Evolutionary conservation across 768 basidiomycete species (phyloP).

Genomic region (Pleurotus cornucopiae): DNA sequence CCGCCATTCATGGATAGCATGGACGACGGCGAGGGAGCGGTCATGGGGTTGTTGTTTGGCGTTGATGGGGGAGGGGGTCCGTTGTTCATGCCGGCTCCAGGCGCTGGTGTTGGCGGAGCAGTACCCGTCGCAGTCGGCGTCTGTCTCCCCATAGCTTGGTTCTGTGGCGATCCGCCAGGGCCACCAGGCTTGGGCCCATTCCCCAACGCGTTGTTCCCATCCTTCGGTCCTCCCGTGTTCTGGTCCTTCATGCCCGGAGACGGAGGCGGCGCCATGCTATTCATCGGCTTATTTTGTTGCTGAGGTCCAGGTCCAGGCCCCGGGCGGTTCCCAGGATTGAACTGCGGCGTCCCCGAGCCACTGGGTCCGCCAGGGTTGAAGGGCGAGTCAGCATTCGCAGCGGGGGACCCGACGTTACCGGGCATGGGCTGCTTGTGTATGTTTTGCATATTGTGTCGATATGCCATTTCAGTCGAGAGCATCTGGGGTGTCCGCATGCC

Average conservation of each 20-base stretch:
- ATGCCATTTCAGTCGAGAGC: slow-evolving; percentile 14
- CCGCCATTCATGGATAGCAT: neutral
- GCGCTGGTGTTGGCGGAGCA: slow-evolving; percentile 23
- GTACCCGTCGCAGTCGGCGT: slow-evolving; percentile 20
- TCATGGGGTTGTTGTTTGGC: slow-evolving; percentile 1
- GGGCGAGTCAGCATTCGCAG: slow-evolving; percentile 34
- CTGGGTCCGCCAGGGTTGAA: slow-evolving; percentile 29
- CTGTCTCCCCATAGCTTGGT: slow-evolving; percentile 24
- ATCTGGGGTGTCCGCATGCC: slow-evolving; percentile 36
- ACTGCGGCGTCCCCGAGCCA: slow-evolving; percentile 21
- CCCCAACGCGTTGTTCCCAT: slow-evolving; percentile 3
- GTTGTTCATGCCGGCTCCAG: slow-evolving; percentile 15
- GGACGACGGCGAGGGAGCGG: neutral
- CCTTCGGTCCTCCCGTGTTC: slow-evolving; percentile 14
- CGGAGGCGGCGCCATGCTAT: slow-evolving; percentile 47
- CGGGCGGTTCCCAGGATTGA: slow-evolving; percentile 25
- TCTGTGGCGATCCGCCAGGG: slow-evolving; percentile 39
- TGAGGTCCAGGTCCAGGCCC: slow-evolving; percentile 30
- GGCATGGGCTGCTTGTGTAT: slow-evolving; percentile 29
- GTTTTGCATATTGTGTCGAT: slow-evolving; percentile 26
- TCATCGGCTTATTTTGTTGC: slow-evolving; percentile 30
- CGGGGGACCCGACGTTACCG: slow-evolving; percentile 39
- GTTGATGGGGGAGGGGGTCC: slow-evolving; percentile 6
- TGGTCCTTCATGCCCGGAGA: slow-evolving; percentile 41
- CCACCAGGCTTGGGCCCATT: slow-evolving; percentile 23